phyloP scores from a whole-genome alignment of 257 asterid genomes.

The Fraxinus pennsylvanica region DNA sequence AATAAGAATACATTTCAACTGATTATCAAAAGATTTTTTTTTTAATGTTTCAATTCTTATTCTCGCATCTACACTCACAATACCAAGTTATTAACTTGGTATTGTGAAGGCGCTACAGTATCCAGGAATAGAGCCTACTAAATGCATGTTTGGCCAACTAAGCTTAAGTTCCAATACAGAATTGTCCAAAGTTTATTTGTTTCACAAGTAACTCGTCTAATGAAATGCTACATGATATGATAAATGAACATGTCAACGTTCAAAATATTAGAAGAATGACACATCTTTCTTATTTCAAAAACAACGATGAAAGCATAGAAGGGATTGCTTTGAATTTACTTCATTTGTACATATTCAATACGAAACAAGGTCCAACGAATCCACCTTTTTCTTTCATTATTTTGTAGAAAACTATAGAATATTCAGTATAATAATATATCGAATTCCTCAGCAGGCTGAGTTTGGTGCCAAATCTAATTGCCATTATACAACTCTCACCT shows the following conservation, averaged over 20 bases:
- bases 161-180: no score
- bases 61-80: background rate
- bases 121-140: background rate
- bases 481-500: constrained; percentile 17
- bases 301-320: no score
- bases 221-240: no score
- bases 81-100: background rate
- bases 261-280: no score
- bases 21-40: background rate
- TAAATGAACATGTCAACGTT: no score
- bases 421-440: constrained; percentile 16
- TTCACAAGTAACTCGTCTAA: no score
- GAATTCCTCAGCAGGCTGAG: background rate
- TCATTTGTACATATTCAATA: no score
- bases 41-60: background rate
- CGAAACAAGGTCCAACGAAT: background rate
- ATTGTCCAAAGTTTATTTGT: background rate
- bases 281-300: no score
- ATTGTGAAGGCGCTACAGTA: background rate
- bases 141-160: background rate
- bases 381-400: background rate
- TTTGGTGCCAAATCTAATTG: background rate
- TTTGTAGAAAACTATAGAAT: background rate
- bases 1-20: background rate
- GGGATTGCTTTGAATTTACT: no score